Evolutionary conservation across 805 yeast genomes (phyloP).

Genomic region (Maudiozyma saulgeensis): DNA sequence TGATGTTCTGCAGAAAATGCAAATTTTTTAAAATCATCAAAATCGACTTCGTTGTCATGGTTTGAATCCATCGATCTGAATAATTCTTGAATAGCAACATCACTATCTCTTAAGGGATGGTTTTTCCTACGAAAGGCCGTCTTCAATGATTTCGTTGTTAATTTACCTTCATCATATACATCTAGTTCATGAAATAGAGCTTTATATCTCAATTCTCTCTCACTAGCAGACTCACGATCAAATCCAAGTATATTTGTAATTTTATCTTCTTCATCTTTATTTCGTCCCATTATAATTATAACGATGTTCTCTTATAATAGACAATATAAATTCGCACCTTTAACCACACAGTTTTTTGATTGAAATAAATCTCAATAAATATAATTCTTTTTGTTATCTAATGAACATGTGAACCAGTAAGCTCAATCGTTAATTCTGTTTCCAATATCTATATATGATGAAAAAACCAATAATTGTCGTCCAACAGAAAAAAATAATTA

Average conservation of each 20-base stretch:
- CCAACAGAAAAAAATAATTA: no score
- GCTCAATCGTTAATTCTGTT: no score
- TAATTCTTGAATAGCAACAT: slow-evolving; percentile 46
- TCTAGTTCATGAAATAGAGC: slow-evolving; percentile 39
- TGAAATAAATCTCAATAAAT: no score
- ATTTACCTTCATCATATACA: slow-evolving; percentile 28
- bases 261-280: background rate
- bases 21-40: slow-evolving; percentile 57
- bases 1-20: slow-evolving; percentile 60
- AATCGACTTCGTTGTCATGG: slow-evolving; percentile 48
- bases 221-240: slow-evolving; percentile 6
- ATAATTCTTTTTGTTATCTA: no score
- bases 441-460: no score
- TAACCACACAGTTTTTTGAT: no score
- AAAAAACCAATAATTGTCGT: no score
- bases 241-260: background rate
- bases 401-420: no score
- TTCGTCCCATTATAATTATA: slow-evolving; percentile 2
- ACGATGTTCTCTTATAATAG: background rate
- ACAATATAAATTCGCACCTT: no score
- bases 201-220: slow-evolving; percentile 30
- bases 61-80: slow-evolving; percentile 53
- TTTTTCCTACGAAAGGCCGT: slow-evolving; percentile 37
- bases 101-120: slow-evolving; percentile 58
- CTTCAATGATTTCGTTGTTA: slow-evolving; percentile 31